Evolutionary conservation across 2,329 filamentous ascomycete species (phyloP), one percentile per base, ranked within the genome.

Genomic region (Blumeriella jaapii): DNA sequence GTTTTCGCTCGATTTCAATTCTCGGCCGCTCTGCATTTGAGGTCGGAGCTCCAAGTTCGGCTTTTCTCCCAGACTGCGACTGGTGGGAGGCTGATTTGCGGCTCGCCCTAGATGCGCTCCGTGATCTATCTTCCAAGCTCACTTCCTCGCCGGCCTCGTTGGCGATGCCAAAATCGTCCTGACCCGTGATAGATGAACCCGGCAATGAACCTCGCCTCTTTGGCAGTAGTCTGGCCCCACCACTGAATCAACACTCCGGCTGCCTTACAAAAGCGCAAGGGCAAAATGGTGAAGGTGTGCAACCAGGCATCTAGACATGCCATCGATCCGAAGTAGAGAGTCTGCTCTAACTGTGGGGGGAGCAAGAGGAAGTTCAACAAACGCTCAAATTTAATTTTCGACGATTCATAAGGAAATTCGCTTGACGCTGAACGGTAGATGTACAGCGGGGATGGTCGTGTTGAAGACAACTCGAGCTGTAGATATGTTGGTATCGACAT

Each of bases 231-330:
- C 20, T 80, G 73, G 2, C 59, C 67, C 83, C 84, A 93, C 69
- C 87, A 96, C 41, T 73, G 70, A 7, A 75, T 57, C 16, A 98
- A 61, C 2, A 96, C 76, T 13, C 74, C 74, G 0, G 89, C 51
- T 1, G 91, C 89, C 39, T 87, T 81, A 35, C 82, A 58, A 50
- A 98, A 96, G 2, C 91, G 74, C 40, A 98, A 69, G 0, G 91
- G 91, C 0, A 98, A 64, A 28, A 98, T 94, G 0, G 91, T 98
- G 50, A 98, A 93, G 1, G 85, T 93, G 60, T 95, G 91, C 1
- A 98, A 71, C 86, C 89, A 98, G 1, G 89, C 82, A 56, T 98
- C 91, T 5, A 98, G 66, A 59, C 91, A 98, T 5, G 89, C 87
- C 20, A 96, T 61, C 0, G 83, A 78, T 5, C 91, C 91, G 59